Percentiles rank a stretch among this genome's conserved stretches.
Evolutionary conservation across 2,329 filamentous ascomycete genomes (phyloP).

Genomic region (Claviceps quebecensis): DNA sequence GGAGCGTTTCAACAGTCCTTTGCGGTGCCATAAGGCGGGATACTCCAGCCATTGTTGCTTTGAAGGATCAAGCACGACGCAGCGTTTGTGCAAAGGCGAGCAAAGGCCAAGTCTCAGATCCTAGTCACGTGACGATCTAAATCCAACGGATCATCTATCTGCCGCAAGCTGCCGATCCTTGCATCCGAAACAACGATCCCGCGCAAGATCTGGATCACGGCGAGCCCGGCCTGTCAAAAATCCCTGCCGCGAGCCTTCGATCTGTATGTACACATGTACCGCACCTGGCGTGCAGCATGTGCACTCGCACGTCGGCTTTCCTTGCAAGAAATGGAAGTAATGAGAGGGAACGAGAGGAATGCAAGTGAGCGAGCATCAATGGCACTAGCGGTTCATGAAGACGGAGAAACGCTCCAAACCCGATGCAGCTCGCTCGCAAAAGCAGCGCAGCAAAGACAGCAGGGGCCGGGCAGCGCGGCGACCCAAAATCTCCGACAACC

Average conservation of each 20-base stretch:
- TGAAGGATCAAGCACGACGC: background rate
- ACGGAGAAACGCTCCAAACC: too few species aligned
- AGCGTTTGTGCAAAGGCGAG: background rate
- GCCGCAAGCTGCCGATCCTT: background rate
- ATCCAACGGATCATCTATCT: background rate
- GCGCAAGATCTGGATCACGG: background rate
- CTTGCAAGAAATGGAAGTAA: too few species aligned
- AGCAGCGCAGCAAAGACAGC: too few species aligned
- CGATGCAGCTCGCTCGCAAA: too few species aligned
- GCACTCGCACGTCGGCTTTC: too few species aligned
- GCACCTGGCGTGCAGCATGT: too few species aligned
- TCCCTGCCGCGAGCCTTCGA: background rate
- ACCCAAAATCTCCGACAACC: background rate
- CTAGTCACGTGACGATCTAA: background rate
- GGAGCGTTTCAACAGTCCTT: background rate
- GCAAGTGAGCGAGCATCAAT: too few species aligned
- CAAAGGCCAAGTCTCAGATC: background rate
- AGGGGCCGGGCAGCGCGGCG: too few species aligned
- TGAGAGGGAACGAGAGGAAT: too few species aligned
- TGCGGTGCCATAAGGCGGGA: background rate
- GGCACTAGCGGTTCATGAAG: too few species aligned
- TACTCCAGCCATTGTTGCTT: background rate
- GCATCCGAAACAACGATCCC: too few species aligned
- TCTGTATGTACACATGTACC: too few species aligned
- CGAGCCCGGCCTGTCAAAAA: background rate